These are phyloP conservation scores for Heterobasidion annosum DNA, from an alignment of 1,284 basidiomycete species.

Conservation along the genomic window DNA sequence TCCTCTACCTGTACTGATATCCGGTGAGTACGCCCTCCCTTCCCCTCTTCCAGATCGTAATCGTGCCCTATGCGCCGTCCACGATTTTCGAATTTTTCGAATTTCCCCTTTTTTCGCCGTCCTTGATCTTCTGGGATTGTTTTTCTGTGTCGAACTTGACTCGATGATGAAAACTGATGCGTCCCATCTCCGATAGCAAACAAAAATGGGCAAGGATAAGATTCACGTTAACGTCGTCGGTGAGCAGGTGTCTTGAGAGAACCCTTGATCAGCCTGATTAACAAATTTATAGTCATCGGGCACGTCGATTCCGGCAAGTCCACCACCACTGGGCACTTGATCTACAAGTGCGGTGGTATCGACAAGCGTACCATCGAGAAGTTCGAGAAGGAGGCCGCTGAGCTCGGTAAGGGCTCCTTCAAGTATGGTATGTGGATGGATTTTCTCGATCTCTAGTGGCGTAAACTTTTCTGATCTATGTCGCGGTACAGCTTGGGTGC, in stretches of 20 bases:
- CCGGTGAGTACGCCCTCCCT: conserved; percentile 6
- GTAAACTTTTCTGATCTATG: conserved; percentile 7
- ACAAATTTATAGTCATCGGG: conserved; percentile 68
- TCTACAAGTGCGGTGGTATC: conserved; percentile 99
- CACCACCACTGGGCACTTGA: conserved; percentile 99
- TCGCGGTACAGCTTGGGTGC: conserved; percentile 78
- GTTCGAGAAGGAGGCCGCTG: conserved; percentile 99
- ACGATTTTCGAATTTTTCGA: neutral
- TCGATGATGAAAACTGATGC: conserved; percentile 10
- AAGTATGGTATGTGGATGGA: conserved; percentile 72
- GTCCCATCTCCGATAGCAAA: conserved; percentile 23
- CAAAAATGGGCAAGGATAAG: conserved; percentile 88
- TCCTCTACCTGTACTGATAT: conserved; percentile 3
- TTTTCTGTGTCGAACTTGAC: neutral
- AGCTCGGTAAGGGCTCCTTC: conserved; percentile 99
- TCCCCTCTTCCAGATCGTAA: neutral
- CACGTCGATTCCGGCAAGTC: conserved; percentile 99
- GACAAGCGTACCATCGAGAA: conserved; percentile 99
- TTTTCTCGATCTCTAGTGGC: conserved; percentile 8
- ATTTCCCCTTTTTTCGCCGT: neutral
- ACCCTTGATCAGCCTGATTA: conserved; percentile 3
- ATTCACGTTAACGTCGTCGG: conserved; percentile 88
- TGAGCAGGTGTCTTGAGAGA: conserved; percentile 27
- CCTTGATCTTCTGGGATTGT: neutral
- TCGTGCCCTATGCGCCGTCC: conserved; percentile 5